Evolutionary conservation across 345 rosid species (phyloP), one percentile per base, ranked within the genome.

Genomic region (Abelmoschus esculentus): DNA sequence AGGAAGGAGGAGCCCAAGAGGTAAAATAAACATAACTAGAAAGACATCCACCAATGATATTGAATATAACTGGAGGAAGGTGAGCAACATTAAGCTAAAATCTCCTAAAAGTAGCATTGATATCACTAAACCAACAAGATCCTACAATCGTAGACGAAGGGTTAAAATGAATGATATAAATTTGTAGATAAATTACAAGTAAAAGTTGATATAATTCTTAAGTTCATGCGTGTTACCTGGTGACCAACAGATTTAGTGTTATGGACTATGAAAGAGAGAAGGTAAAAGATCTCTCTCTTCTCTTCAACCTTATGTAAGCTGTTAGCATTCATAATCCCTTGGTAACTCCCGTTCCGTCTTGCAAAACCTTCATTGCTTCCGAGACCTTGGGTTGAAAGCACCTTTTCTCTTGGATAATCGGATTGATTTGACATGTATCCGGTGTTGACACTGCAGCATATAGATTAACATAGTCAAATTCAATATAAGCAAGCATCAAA

Each of bases 181-280:
- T 12, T 26, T 31, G 38, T 60, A 29, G 18, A 31, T 6, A 59
- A 59, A 29, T 59, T 18, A 54, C 59, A 54, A 54, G 59, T 7
- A 55, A 19, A 40, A 15, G 40, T 7, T 17, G 29, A 69, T 6
- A 26, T n/a, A 44, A 49, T 9, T 18, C 18, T 46, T 60, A 29
- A 38, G 26, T 70, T 56, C 26, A 62, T 6, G 13, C 46, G 53
- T 64, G 67, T 40, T 78, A 91, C 99, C 98, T 91, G 99, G 78
- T 88, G 99, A 80, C 98, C 99, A 77, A 95, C 96, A 68, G 99
- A 98, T 86, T 90, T 95, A 14, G 98, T 90, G 66, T 95, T 95
- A 75, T 90, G 96, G 71, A 91, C 87, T 75, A 91, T 73, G 70
- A 90, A 87, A 84, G 98, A 90, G 87, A 91, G 89, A 79, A 83